Evolutionary conservation across 371 early-diverging fungal genomes (phyloP).

Genomic region (Rhizopus delemar): DNA sequence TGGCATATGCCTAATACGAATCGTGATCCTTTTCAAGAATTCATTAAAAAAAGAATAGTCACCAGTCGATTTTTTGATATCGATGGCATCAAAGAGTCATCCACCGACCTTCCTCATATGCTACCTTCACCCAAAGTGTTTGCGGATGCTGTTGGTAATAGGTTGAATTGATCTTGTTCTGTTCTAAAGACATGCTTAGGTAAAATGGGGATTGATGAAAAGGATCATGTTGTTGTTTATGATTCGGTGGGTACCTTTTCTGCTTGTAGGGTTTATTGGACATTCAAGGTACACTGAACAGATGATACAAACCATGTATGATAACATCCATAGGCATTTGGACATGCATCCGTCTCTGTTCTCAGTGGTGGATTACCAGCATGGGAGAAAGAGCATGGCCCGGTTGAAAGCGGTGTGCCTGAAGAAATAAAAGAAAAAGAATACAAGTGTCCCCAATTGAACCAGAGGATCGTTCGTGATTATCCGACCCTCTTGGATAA

Average conservation of each 20-base stretch:
- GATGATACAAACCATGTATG: background rate
- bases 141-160: slow-evolving; percentile 59
- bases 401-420: slow-evolving; percentile 28
- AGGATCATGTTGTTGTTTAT: slow-evolving; percentile 78
- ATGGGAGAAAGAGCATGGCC: slow-evolving; percentile 69
- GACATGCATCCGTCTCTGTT: slow-evolving; percentile 80
- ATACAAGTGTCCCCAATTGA: slow-evolving; percentile 49
- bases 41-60: slow-evolving; percentile 53
- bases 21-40: slow-evolving; percentile 72
- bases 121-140: slow-evolving; percentile 67
- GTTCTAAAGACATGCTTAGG: slow-evolving; percentile 27
- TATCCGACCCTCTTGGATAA: slow-evolving; percentile 59
- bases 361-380: slow-evolving; percentile 85
- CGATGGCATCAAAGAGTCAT: slow-evolving; percentile 70
- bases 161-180: background rate
- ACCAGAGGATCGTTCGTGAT: slow-evolving; percentile 52
- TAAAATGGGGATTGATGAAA: slow-evolving; percentile 66
- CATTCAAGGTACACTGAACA: slow-evolving; percentile 60
- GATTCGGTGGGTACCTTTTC: slow-evolving; percentile 72
- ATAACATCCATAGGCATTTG: slow-evolving; percentile 64
- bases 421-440: slow-evolving; percentile 15
- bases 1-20: slow-evolving; percentile 85
- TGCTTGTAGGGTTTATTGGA: slow-evolving; percentile 82
- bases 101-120: slow-evolving; percentile 76
- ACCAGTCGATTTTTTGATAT: slow-evolving; percentile 77